phyloP scores from a whole-genome alignment of 2,329 filamentous ascomycete species.

The Elsinoe arachidis region DNA sequence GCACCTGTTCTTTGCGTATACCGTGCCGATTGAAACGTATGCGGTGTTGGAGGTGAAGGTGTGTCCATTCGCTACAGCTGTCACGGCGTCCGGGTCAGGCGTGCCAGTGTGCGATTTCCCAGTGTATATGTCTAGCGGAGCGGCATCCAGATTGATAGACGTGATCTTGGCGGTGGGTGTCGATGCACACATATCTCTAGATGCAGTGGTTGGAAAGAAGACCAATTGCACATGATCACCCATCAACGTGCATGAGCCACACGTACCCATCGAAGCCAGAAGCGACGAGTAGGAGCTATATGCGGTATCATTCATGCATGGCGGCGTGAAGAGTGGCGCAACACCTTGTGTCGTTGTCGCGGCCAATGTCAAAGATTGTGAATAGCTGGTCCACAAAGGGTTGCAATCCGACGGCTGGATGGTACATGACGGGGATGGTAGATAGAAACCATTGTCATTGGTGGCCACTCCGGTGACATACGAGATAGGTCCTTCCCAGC shows the following conservation, averaged over 20 bases:
- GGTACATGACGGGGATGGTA: background rate
- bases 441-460: background rate
- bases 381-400: background rate
- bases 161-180: conserved; percentile 22
- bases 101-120: conserved; percentile 17
- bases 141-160: conserved; percentile 17
- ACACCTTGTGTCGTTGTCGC: conserved; percentile 11
- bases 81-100: conserved; percentile 5
- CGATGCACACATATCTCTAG: conserved; percentile 24
- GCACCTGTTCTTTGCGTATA: conserved; percentile 23
- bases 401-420: background rate
- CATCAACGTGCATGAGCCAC: conserved; percentile 24
- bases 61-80: conserved; percentile 18
- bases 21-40: conserved; percentile 24
- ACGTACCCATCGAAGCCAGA: conserved; percentile 19
- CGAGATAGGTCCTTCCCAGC: background rate
- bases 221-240: conserved; percentile 24
- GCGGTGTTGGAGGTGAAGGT: conserved; percentile 25
- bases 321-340: conserved; percentile 19
- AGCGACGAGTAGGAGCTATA: conserved; percentile 13
- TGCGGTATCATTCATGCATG: conserved; percentile 19
- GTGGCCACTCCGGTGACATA: background rate
- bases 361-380: background rate
- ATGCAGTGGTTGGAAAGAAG: conserved; percentile 22
- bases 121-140: conserved; percentile 21